Percentiles rank a stretch among this genome's conserved stretches.
Conservation (phyloP, 768 basidiomycete species). For the Cyclocybe aegerita region DNA sequence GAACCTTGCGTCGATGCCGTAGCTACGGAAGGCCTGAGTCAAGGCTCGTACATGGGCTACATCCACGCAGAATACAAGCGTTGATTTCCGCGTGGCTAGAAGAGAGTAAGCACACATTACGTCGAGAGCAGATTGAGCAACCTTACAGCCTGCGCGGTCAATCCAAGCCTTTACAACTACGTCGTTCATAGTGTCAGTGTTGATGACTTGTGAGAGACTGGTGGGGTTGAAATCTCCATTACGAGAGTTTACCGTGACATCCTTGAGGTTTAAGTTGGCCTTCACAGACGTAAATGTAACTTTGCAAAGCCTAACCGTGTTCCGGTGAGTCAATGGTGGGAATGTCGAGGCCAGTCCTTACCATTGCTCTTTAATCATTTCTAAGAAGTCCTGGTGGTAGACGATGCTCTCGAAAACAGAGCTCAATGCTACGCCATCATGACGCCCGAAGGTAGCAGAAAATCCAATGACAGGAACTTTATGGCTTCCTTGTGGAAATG, state of each 20-base stretch:
- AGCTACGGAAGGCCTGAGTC: slow-evolving; percentile 67
- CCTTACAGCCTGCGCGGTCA: slow-evolving; percentile 70
- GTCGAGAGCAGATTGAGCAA: not conserved
- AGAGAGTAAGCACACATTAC: slow-evolving; percentile 3
- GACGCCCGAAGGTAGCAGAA: slow-evolving; percentile 91
- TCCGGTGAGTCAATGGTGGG: slow-evolving; percentile 1
- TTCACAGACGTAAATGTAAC: slow-evolving; percentile 84
- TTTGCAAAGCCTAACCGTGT: slow-evolving; percentile 68
- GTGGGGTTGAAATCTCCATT: slow-evolving; percentile 83
- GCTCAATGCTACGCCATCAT: slow-evolving; percentile 87
- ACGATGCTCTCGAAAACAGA: slow-evolving; percentile 90
- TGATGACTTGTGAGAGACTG: slow-evolving; percentile 79
- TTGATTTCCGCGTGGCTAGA: slow-evolving; percentile 71
- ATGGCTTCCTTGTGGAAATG: slow-evolving; percentile 35
- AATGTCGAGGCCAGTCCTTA: slow-evolving; percentile 21
- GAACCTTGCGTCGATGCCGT: slow-evolving; percentile 84
- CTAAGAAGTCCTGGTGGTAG: slow-evolving; percentile 86
- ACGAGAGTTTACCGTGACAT: slow-evolving; percentile 61
- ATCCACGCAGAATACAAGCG: slow-evolving; percentile 90
- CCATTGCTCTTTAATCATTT: slow-evolving; percentile 95
- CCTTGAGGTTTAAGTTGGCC: slow-evolving; percentile 66
- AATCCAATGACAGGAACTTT: slow-evolving; percentile 88
- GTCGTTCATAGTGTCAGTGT: slow-evolving; percentile 74
- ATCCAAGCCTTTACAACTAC: slow-evolving; percentile 84
- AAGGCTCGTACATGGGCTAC: slow-evolving; percentile 76